Evolutionary conservation across 352 stramenopile genomes (phyloP), one percentile per base, ranked within the genome.

Genomic region (Phytophthora sp.): DNA sequence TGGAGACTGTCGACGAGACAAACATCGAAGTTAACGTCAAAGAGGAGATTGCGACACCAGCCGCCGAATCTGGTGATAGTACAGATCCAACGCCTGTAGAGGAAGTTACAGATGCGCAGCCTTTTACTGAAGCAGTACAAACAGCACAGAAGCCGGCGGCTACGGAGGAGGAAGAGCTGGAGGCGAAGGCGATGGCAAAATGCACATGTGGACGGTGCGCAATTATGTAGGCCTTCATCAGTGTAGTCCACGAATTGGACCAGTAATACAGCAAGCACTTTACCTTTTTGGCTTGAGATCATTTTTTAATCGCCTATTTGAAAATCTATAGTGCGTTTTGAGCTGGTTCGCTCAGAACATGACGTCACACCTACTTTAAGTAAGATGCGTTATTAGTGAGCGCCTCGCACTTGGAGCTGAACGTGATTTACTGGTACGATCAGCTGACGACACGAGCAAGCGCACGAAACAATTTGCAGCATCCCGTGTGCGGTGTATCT

Each of bases 181-280:
- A 90, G 6, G 66, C 50, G 5, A 83, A 88, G 41, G 73, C 77
- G n/a, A 90, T 92, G 80, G 69, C 77, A 32, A 81, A 80, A 37
- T 92, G 82, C 62, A 76, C 64, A 0, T 92, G 83, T 32, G 77
- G 82, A 15, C 76, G 41, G 48, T 89, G 83, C 69, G 62, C 74
- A 26, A 80, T 89, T 44, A 92, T 90, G 83, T 92, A 85, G 69
- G 24, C 38, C 32, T 44, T 8, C 59, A 17, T 23, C 48, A 24
- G 23, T 42, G 44, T 51, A 57, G 55, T 43, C 32, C 38, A 34
- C 23, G 27, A 31, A 32, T 28, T 30, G 12, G n/a, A 9, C 31
- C 31, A 15, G 17, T 18, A 53, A 38, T n/a, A n/a, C n/a, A 30
- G n/a, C 50, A 32, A 24, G 21, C 30, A 20, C 43, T 49, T 62